Conservation (phyloP, 169 alveolate genomes). For the Plasmodium gaboni region DNA sequence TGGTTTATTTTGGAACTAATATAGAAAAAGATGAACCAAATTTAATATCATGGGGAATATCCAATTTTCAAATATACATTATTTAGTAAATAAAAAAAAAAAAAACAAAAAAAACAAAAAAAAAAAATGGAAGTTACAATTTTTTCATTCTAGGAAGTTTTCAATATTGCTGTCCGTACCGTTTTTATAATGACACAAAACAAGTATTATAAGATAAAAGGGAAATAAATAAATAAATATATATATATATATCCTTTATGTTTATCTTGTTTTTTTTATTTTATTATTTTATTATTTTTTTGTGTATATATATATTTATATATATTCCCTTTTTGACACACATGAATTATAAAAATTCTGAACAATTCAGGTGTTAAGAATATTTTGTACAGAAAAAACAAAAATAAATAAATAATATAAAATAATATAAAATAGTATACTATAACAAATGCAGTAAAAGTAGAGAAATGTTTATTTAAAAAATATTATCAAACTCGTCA, state of each 20-base stretch:
- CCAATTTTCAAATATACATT: slow-evolving; percentile 57
- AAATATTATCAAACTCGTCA: slow-evolving; percentile 10
- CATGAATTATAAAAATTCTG: slow-evolving; percentile 8
- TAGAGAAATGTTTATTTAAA: neutral
- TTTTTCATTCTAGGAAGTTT: too few relatives aligned
- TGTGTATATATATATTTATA: too few relatives aligned
- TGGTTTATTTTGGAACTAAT: slow-evolving; percentile 60
- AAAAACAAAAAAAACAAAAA: slow-evolving; percentile 8
- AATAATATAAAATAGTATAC: too few relatives aligned
- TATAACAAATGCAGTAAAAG: neutral
- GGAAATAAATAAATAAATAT: neutral
- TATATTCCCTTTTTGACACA: too few relatives aligned
- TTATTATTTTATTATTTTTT: too few relatives aligned
- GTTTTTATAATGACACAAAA: neutral
- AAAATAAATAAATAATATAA: too few relatives aligned
- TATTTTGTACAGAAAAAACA: neutral
- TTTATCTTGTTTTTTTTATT: too few relatives aligned
- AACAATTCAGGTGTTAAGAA: neutral
- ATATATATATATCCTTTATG: neutral
- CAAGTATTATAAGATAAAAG: neutral
- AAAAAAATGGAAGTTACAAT: neutral
- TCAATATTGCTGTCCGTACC: too few relatives aligned
- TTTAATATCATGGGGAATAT: slow-evolving; percentile 66
- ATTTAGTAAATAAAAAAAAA: slow-evolving; percentile 12
- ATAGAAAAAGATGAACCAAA: slow-evolving; percentile 50